phyloP scores from a whole-genome alignment of 352 stramenopile genomes.

The Phytopythium litorale region DNA sequence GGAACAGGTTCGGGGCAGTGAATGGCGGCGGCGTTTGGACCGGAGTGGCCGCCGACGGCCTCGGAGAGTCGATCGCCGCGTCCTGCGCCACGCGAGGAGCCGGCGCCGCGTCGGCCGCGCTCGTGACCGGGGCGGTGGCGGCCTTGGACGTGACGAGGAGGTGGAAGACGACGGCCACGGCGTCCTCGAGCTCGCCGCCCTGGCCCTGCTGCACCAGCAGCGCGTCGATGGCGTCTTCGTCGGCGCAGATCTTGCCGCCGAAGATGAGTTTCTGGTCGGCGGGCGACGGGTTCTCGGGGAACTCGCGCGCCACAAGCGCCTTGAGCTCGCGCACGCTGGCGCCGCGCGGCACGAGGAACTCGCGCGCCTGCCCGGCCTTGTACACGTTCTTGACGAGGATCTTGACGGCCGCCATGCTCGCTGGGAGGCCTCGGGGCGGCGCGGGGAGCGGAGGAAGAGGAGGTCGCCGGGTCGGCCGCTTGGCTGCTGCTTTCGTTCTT shows the following conservation, averaged over 20 bases:
- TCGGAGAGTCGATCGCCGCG: constrained; percentile 11
- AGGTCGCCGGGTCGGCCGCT: background rate
- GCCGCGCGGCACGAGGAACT: constrained; percentile 33
- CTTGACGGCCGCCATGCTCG: constrained; percentile 39
- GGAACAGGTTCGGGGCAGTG: constrained; percentile 2
- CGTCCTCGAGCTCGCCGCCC: constrained; percentile 14
- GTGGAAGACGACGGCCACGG: constrained; percentile 65
- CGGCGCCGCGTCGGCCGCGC: constrained; percentile 10
- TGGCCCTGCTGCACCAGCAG: constrained; percentile 40
- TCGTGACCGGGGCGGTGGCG: background rate
- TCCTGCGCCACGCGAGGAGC: background rate
- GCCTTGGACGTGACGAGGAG: constrained; percentile 45
- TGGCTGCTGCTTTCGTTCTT: background rate
- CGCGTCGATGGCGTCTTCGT: constrained; percentile 42
- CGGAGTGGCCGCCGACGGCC: constrained; percentile 4
- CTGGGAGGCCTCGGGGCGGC: background rate
- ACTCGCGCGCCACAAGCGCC: constrained; percentile 36
- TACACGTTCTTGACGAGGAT: constrained; percentile 86
- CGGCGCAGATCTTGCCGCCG: constrained; percentile 80
- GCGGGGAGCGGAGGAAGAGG: constrained; percentile 1
- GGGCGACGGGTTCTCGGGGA: constrained; percentile 40
- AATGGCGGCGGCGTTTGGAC: constrained; percentile 4
- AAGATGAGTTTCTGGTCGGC: constrained; percentile 84
- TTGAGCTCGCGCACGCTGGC: constrained; percentile 60
- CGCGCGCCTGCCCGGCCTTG: constrained; percentile 40